Conservation (phyloP, 768 basidiomycete genomes). For the Pisolithus microcarpus region DNA sequence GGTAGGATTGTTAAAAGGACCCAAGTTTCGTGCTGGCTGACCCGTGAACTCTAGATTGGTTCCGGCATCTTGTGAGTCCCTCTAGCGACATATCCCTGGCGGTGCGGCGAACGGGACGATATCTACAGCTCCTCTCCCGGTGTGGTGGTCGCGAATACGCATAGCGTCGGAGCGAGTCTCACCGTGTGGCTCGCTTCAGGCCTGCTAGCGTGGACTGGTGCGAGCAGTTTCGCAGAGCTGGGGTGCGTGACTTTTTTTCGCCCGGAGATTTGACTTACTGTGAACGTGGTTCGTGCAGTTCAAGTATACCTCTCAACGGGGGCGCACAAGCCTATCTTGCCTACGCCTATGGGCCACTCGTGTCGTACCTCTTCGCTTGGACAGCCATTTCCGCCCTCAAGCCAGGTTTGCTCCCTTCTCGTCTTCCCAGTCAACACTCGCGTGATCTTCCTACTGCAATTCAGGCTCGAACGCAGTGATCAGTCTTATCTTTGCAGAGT, state of each 20-base stretch:
- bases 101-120: conserved; percentile 4
- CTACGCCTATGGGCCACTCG: conserved; percentile 80
- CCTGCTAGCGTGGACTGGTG: conserved; percentile 89
- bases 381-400: conserved; percentile 85
- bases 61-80: conserved; percentile 82
- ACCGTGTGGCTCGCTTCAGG: conserved; percentile 81
- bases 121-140: conserved; percentile 77
- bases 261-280: neutral
- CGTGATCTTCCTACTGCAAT: neutral
- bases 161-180: conserved; percentile 86
- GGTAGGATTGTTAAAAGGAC: conserved; percentile 31
- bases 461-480: conserved; percentile 76
- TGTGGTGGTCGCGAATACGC: conserved; percentile 80
- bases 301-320: conserved; percentile 36
- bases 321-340: conserved; percentile 75
- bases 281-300: conserved; percentile 10
- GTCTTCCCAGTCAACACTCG: conserved; percentile 1
- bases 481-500: conserved; percentile 86
- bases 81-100: neutral
- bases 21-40: conserved; percentile 1
- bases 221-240: conserved; percentile 88
- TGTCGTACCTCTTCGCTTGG: conserved; percentile 93
- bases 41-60: conserved; percentile 50
- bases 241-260: conserved; percentile 44
- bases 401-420: conserved; percentile 46